These are phyloP conservation scores for Alternaria conjuncta DNA, from an alignment of 2,329 filamentous ascomycete species.

Conservation along the genomic window DNA sequence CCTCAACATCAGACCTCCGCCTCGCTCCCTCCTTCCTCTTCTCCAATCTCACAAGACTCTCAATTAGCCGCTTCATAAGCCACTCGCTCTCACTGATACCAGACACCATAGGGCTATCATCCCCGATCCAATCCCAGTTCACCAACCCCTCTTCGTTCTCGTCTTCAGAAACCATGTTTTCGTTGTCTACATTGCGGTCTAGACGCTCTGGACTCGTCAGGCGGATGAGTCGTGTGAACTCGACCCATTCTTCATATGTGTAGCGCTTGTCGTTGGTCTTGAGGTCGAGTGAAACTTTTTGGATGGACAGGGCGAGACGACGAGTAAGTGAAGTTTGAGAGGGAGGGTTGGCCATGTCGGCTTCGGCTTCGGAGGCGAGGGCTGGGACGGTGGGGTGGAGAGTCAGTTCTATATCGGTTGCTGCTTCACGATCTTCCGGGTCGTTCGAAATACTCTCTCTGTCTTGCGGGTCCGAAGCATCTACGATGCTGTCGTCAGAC, in stretches of 20 bases:
- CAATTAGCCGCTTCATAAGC: constrained; percentile 69
- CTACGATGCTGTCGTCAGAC: constrained; percentile 30
- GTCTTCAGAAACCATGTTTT: constrained; percentile 52
- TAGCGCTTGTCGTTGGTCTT: constrained; percentile 69
- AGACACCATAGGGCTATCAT: constrained; percentile 71
- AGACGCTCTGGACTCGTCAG: constrained; percentile 51
- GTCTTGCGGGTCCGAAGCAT: constrained; percentile 22
- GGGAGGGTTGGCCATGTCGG: constrained; percentile 3
- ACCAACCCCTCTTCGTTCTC: constrained; percentile 66
- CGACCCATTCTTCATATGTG: constrained; percentile 83
- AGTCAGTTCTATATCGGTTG: constrained; percentile 14
- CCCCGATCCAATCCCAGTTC: constrained; percentile 76
- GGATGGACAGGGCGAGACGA: constrained; percentile 73
- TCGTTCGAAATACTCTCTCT: background rate
- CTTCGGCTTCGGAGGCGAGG: constrained; percentile 22
- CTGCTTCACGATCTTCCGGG: constrained; percentile 1
- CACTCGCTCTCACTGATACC: constrained; percentile 69
- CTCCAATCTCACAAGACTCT: constrained; percentile 61
- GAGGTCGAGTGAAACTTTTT: constrained; percentile 68
- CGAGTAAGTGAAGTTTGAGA: constrained; percentile 63
- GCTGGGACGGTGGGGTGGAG: constrained; percentile 10
- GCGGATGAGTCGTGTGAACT: constrained; percentile 77
- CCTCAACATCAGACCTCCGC: background rate
- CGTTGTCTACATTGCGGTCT: constrained; percentile 13
- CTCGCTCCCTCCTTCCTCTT: constrained; percentile 27